Base-by-base conservation (phyloP, 768 basidiomycete genomes). In the Calocybe cyanea region DNA sequence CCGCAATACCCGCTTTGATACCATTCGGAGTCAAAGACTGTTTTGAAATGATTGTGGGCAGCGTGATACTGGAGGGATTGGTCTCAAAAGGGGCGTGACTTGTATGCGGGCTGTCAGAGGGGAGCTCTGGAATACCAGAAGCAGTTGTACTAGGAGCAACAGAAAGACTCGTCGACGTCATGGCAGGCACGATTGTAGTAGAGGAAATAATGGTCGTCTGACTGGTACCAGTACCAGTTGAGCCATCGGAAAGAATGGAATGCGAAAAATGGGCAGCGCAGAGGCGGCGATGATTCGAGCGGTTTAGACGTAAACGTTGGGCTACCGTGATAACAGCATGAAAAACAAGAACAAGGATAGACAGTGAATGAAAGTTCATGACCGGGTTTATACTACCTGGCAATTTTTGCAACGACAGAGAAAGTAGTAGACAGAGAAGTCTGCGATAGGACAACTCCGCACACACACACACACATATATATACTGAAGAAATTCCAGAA, bases 1-100 rank as follows among this genome's bases (percentile, higher is more conserved):
- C 72, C 24, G 73, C 70, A 19, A 73, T 70, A 18, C 72, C 73
- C 3, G 72, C 72, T 54, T 74, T 75, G 54, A 61, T 70, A 36
- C 62, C 65, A 49, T 71, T 73, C 7, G 73, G 73, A 24, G 65
- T 69, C 38, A 70, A 55, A 1, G 55, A 48, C 1, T 61, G 38
- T 7, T 49, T 43, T 30, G 54, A 41, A 10, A 20, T 38, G 15
- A 46, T 47, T 31, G 50, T 45, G 2, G 49, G 46, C 8, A 43
- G 36, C 6, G 49, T 43, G 14, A 38, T n/a, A 34, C 55, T 41
- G 24, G 46, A 18, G 19, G 31, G 38, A 17, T 35, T 36, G 30
- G 49, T 37, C 15, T 28, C 25, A 28, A 41, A 20, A 34, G 20
- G 33, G 31, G 11, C 32, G 2, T 9, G 25, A 11, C 7, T 9